A percentile compares a stretch with the other conserved stretches of the same genome.
Evolutionary conservation across 495 filamentous ascomycete species (phyloP).

Genomic region (Lophium mytilinum): DNA sequence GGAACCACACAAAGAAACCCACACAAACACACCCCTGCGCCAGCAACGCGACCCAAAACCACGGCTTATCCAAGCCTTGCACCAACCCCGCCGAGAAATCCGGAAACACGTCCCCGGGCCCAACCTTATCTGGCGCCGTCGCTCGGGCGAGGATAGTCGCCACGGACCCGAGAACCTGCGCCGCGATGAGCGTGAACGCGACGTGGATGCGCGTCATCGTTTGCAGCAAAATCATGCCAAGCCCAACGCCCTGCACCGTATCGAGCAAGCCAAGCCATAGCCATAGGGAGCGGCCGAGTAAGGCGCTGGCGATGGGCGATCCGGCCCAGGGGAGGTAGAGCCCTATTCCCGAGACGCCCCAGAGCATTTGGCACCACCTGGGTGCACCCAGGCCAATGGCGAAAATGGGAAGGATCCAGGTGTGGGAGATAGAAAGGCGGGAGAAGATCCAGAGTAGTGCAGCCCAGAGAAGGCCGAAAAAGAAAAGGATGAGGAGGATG

Average conservation of each 20-base stretch:
- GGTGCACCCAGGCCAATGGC: slow-evolving; percentile 56
- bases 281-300: slow-evolving; percentile 51
- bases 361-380: slow-evolving; percentile 59
- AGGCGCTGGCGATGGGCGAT: slow-evolving; percentile 39
- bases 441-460: slow-evolving; percentile 42
- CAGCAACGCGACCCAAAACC: slow-evolving; percentile 59
- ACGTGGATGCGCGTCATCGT: slow-evolving; percentile 56
- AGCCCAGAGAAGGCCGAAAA: slow-evolving; percentile 54
- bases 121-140: slow-evolving; percentile 49
- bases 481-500: slow-evolving; percentile 45
- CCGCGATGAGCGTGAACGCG: slow-evolving; percentile 45
- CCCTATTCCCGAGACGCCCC: slow-evolving; percentile 50
- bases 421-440: slow-evolving; percentile 45
- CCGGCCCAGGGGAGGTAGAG: slow-evolving; percentile 54
- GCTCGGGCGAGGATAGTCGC: slow-evolving; percentile 52
- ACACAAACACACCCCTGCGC: slow-evolving; percentile 56
- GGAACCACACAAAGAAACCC: slow-evolving; percentile 62
- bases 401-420: slow-evolving; percentile 60
- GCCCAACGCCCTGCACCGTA: slow-evolving; percentile 51
- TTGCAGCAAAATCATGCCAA: slow-evolving; percentile 57
- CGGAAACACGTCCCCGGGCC: slow-evolving; percentile 58
- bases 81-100: slow-evolving; percentile 41
- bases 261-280: slow-evolving; percentile 60
- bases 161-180: slow-evolving; percentile 48
- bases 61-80: slow-evolving; percentile 46